These are phyloP conservation scores for Dipodascus geniculatus DNA, from an alignment of 805 yeast genomes.

Conservation along the genomic window DNA sequence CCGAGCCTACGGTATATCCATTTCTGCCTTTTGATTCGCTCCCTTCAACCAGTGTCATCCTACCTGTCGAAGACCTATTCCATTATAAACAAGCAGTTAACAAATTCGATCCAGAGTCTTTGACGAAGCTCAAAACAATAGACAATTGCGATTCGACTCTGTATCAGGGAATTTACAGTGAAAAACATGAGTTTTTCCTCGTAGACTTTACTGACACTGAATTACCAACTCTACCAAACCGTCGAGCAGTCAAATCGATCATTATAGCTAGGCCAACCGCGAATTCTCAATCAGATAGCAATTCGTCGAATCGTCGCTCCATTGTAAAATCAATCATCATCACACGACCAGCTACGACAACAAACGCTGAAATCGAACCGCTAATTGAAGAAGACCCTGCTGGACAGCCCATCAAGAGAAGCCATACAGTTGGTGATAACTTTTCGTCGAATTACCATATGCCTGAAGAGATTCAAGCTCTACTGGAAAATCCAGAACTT, in stretches of 20 bases:
- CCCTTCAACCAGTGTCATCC: not conserved
- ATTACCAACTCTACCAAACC: not conserved
- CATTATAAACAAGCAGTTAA: not conserved
- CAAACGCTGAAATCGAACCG: not conserved
- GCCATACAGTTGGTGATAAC: not conserved
- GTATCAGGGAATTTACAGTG: not conserved
- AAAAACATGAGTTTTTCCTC: not conserved
- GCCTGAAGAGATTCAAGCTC: not conserved
- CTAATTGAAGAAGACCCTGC: not conserved
- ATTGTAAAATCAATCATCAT: not conserved
- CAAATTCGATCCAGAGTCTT: not conserved
- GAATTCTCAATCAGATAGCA: no score
- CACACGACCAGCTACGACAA: not conserved
- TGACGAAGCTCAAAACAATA: not conserved
- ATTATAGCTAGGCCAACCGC: not conserved
- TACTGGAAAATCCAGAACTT: not conserved
- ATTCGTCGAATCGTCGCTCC: no score
- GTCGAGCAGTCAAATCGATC: not conserved
- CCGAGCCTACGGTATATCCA: not conserved
- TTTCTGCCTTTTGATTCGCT: not conserved
- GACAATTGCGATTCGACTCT: not conserved
- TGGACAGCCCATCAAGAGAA: not conserved
- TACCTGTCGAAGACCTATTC: not conserved
- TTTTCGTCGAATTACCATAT: not conserved
- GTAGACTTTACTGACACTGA: not conserved